Percentiles rank a stretch among this genome's conserved stretches.
phyloP scores from a whole-genome alignment of 2,329 filamentous ascomycete species.

The Fulvia fulva region DNA sequence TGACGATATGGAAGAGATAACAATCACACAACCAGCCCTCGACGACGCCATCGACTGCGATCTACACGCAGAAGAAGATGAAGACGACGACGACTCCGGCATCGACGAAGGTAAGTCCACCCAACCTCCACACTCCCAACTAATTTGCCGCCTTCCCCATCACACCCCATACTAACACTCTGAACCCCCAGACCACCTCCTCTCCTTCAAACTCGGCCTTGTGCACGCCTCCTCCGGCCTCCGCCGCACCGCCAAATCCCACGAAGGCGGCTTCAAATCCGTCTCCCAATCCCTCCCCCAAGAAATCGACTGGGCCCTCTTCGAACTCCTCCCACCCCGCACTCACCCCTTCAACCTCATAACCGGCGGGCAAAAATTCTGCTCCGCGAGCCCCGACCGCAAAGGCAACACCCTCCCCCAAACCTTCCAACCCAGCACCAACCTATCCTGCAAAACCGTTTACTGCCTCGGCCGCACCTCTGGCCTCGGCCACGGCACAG shows the following conservation, averaged over 20 bases:
- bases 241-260: slow-evolving; percentile 49
- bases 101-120: slow-evolving; percentile 58
- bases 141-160: not conserved
- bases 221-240: slow-evolving; percentile 89
- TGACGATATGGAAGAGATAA: slow-evolving; percentile 70
- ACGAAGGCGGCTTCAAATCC: slow-evolving; percentile 41
- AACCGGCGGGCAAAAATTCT: slow-evolving; percentile 47
- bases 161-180: not conserved
- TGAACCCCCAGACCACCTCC: slow-evolving; percentile 63
- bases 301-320: slow-evolving; percentile 93
- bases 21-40: slow-evolving; percentile 86
- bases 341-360: slow-evolving; percentile 70
- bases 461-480: slow-evolving; percentile 87
- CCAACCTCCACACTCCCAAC: not conserved
- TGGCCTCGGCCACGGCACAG: slow-evolving; percentile 73
- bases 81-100: slow-evolving; percentile 64
- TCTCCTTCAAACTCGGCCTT: slow-evolving; percentile 74
- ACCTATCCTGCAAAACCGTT: slow-evolving; percentile 70
- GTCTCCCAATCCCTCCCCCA: slow-evolving; percentile 64
- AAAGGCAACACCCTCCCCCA: slow-evolving; percentile 36
- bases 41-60: slow-evolving; percentile 66
- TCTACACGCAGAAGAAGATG: slow-evolving; percentile 71
- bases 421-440: slow-evolving; percentile 57
- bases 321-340: slow-evolving; percentile 70
- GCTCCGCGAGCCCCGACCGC: slow-evolving; percentile 25